Evolutionary conservation across 257 asterid species (phyloP).

Genomic region (Nicotiana tabacum): DNA sequence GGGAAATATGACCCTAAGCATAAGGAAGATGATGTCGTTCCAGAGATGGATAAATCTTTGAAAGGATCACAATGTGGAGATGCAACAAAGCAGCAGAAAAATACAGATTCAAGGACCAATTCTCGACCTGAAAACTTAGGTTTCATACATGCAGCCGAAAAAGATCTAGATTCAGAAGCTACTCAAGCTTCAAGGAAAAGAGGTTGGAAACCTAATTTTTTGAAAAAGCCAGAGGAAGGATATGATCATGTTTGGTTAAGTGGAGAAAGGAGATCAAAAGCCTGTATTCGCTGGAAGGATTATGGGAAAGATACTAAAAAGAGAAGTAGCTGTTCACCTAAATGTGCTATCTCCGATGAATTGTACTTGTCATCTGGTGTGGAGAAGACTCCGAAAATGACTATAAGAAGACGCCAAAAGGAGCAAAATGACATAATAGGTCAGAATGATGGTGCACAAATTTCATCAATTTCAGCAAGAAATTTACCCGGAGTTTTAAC

Average conservation of each 20-base stretch:
- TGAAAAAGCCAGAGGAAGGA: constrained; percentile 18
- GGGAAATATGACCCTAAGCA: not conserved
- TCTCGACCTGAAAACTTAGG: constrained; percentile 1
- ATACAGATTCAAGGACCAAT: not conserved
- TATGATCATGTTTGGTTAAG: constrained; percentile 10
- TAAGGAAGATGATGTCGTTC: not conserved
- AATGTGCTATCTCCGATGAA: not conserved
- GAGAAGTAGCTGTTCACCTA: constrained; percentile 5
- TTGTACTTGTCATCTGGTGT: not conserved
- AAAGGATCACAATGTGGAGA: not conserved
- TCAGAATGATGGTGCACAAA: not conserved
- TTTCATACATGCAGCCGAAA: not conserved
- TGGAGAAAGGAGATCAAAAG: constrained; percentile 2
- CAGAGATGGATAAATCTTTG: not conserved
- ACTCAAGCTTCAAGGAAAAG: constrained; percentile 6
- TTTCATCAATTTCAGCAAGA: constrained; percentile 5
- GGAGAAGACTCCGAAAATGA: constrained; percentile 3
- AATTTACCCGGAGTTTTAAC: not conserved
- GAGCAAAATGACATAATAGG: not conserved
- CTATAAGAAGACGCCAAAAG: not conserved
- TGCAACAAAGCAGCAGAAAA: constrained; percentile 10
- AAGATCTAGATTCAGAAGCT: not conserved
- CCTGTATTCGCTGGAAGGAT: not conserved
- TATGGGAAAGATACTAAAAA: constrained; percentile 5
- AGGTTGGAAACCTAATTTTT: constrained; percentile 14